phyloP scores from a whole-genome alignment of 1,139 yeast species.

The Nadsonia starkeyi-henricii region DNA sequence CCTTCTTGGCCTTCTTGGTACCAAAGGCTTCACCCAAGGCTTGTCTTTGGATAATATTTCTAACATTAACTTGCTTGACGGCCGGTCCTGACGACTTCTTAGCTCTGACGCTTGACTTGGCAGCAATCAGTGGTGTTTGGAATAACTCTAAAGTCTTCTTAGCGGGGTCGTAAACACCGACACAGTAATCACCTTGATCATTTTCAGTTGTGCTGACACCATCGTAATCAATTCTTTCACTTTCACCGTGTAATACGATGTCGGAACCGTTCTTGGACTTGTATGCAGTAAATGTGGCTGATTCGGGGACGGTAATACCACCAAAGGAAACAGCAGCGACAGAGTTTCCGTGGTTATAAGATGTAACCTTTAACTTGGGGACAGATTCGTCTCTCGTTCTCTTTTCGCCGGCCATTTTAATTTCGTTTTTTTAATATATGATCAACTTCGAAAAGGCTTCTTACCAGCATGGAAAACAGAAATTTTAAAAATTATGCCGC shows the following conservation, averaged over 20 bases:
- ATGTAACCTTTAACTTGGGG: conserved; percentile 1
- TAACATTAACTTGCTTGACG: conserved; percentile 28
- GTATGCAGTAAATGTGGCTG: conserved; percentile 50
- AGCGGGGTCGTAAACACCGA: conserved; percentile 59
- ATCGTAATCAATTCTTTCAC: conserved; percentile 54
- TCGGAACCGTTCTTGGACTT: conserved; percentile 33
- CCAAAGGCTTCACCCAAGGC: conserved; percentile 94
- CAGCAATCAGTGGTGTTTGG: conserved; percentile 44
- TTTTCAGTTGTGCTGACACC: conserved; percentile 33
- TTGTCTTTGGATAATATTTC: conserved; percentile 46
- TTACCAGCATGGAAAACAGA: conserved; percentile 1
- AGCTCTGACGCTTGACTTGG: conserved; percentile 30
- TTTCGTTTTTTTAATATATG: not conserved
- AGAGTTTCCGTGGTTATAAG: conserved; percentile 1
- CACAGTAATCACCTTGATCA: conserved; percentile 33
- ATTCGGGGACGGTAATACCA: conserved; percentile 50
- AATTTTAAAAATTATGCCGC: conserved; percentile 1
- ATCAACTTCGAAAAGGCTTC: not conserved
- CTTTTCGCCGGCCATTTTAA: conserved; percentile 10
- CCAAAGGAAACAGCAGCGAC: conserved; percentile 44
- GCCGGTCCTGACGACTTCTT: conserved; percentile 38
- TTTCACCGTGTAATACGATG: conserved; percentile 63
- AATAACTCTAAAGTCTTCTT: conserved; percentile 45
- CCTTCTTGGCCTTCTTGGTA: conserved; percentile 89
- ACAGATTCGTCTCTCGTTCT: conserved; percentile 7